phyloP scores from a whole-genome alignment of 768 basidiomycete species.

The Ramaria sp. region DNA sequence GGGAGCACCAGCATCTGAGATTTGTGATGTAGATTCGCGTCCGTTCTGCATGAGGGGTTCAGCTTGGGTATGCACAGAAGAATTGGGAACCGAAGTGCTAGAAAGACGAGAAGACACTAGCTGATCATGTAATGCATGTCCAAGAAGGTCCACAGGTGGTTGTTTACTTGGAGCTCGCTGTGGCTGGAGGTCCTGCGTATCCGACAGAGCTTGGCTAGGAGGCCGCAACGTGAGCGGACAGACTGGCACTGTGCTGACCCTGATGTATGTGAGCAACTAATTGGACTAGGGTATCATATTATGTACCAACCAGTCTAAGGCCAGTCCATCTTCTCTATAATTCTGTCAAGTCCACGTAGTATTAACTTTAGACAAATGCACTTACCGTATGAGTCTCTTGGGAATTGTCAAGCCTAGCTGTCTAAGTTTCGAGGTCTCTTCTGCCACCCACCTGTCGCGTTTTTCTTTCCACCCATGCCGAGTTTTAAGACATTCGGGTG shows the following conservation, averaged over 20 bases:
- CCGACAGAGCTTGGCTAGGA: constrained; percentile 16
- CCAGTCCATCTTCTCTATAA: constrained; percentile 7
- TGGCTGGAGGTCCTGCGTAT: background rate
- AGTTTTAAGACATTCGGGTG: background rate
- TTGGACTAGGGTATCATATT: background rate
- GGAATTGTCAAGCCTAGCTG: background rate
- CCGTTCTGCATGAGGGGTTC: background rate
- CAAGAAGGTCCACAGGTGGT: background rate
- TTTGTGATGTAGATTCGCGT: background rate
- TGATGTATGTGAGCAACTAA: background rate
- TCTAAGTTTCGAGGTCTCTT: constrained; percentile 3
- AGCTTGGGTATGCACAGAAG: background rate
- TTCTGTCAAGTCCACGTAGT: background rate
- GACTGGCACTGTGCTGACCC: constrained; percentile 4
- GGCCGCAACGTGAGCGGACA: constrained; percentile 10
- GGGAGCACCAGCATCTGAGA: background rate
- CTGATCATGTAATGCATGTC: constrained; percentile 8
- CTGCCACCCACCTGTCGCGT: background rate
- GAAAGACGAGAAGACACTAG: background rate
- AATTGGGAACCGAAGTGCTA: background rate
- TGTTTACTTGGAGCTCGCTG: background rate
- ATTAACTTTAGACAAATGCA: background rate
- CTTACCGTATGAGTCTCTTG: constrained; percentile 2
- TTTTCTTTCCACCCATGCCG: background rate
- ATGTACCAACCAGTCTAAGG: constrained; percentile 8